A percentile compares a stretch with the other conserved stretches of the same genome.
These are phyloP conservation scores for Stylonectria norvegica DNA, from an alignment of 2,329 filamentous ascomycete species.

Conservation along the genomic window DNA sequence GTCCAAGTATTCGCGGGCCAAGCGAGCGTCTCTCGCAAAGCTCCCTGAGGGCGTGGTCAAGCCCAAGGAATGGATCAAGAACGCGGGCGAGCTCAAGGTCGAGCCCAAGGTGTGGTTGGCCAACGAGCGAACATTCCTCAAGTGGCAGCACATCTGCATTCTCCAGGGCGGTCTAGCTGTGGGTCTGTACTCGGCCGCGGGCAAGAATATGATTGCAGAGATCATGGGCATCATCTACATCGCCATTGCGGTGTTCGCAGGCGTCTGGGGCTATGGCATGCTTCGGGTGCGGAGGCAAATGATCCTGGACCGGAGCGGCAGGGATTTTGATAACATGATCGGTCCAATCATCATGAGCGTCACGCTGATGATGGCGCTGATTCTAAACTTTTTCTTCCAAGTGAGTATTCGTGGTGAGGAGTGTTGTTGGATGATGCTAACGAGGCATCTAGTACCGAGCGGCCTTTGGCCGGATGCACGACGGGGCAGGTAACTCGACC, in stretches of 20 bases:
- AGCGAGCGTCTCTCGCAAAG: conserved; percentile 42
- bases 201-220: conserved; percentile 71
- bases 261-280: conserved; percentile 83
- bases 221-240: conserved; percentile 81
- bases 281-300: conserved; percentile 71
- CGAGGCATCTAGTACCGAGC: conserved; percentile 28
- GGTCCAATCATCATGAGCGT: conserved; percentile 82
- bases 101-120: conserved; percentile 99
- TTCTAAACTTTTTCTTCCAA: conserved; percentile 87
- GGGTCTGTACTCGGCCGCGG: conserved; percentile 84
- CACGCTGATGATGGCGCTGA: conserved; percentile 72
- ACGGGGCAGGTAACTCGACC: conserved; percentile 11
- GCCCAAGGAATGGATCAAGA: conserved; percentile 88
- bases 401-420: conserved; percentile 42
- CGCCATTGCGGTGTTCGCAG: conserved; percentile 75
- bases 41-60: conserved; percentile 86
- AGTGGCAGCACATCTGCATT: conserved; percentile 95
- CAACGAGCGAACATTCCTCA: conserved; percentile 96
- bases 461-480: conserved; percentile 29
- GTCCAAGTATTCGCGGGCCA: conserved; percentile 66
- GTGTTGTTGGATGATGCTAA: conserved; percentile 9
- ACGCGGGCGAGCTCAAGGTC: conserved; percentile 84
- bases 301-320: conserved; percentile 82
- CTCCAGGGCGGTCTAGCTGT: conserved; percentile 81
- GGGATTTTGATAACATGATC: conserved; percentile 85